Evolutionary conservation across 2,329 filamentous ascomycete genomes (phyloP).

Genomic region (Ceratocystis colombiana): DNA sequence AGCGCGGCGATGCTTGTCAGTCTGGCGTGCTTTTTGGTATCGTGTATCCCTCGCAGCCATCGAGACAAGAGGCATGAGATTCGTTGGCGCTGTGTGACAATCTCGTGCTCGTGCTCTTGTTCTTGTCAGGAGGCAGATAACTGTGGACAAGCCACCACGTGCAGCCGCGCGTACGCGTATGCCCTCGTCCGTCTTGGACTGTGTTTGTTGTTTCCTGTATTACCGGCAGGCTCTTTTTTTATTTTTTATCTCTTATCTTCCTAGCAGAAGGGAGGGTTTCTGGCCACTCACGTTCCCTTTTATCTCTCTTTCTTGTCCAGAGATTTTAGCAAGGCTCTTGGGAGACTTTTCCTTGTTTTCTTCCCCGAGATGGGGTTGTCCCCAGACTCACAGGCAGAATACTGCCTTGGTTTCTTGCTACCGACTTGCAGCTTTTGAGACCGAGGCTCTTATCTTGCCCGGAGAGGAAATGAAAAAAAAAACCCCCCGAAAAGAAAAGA

Average conservation of each 20-base stretch:
- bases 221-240: neutral
- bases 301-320: neutral
- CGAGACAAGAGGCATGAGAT: no score
- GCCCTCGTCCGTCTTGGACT: neutral
- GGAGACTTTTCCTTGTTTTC: neutral
- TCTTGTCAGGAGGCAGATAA: neutral
- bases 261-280: slow-evolving; percentile 3
- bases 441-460: neutral
- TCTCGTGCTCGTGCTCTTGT: neutral
- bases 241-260: neutral
- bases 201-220: neutral
- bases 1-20: neutral
- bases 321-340: neutral
- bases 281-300: neutral
- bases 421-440: neutral
- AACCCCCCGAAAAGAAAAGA: neutral
- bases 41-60: neutral
- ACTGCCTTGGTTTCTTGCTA: no score
- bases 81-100: no score
- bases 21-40: neutral
- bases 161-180: neutral
- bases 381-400: no score
- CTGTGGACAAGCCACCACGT: neutral
- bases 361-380: neutral
- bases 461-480: neutral